These are phyloP conservation scores for Orbilia quercus DNA, from an alignment of 2,329 filamentous ascomycete species.

Conservation along the genomic window DNA sequence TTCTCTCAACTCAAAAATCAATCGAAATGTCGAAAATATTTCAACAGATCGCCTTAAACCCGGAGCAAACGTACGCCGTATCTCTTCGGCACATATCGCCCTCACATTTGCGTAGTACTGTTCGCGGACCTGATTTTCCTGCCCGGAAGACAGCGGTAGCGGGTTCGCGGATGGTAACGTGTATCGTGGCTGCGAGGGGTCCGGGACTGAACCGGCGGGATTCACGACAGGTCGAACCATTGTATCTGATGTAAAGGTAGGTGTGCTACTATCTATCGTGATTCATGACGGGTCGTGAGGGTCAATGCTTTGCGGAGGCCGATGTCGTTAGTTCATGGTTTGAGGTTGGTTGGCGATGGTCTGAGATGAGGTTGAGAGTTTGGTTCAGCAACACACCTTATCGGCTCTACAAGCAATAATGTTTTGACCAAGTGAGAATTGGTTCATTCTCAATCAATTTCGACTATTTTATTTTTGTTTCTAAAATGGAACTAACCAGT, in stretches of 20 bases:
- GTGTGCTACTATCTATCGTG: conserved; percentile 48
- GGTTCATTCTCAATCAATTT: no score
- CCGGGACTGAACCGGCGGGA: conserved; percentile 44
- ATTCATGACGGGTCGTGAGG: conserved; percentile 48
- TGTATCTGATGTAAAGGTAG: neutral
- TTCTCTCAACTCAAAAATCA: conserved; percentile 18
- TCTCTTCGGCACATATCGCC: conserved; percentile 78
- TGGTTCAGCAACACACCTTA: conserved; percentile 3
- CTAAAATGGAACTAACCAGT: conserved; percentile 63
- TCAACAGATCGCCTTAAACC: neutral
- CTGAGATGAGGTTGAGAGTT: conserved; percentile 39
- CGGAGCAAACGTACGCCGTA: conserved; percentile 66
- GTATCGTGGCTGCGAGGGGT: conserved; percentile 40
- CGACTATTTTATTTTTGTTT: neutral
- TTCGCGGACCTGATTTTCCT: conserved; percentile 83
- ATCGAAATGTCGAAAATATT: neutral
- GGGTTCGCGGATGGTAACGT: conserved; percentile 75
- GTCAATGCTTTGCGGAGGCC: neutral
- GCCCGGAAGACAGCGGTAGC: conserved; percentile 81
- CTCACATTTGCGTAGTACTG: conserved; percentile 84
- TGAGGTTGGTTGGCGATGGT: conserved; percentile 24
- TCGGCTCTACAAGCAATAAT: conserved; percentile 12
- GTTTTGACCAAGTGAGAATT: no score
- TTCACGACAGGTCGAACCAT: conserved; percentile 48
- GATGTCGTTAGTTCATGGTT: conserved; percentile 7